phyloP scores from a whole-genome alignment of 2,329 filamentous ascomycete genomes.

The Cladosporium phlei region DNA sequence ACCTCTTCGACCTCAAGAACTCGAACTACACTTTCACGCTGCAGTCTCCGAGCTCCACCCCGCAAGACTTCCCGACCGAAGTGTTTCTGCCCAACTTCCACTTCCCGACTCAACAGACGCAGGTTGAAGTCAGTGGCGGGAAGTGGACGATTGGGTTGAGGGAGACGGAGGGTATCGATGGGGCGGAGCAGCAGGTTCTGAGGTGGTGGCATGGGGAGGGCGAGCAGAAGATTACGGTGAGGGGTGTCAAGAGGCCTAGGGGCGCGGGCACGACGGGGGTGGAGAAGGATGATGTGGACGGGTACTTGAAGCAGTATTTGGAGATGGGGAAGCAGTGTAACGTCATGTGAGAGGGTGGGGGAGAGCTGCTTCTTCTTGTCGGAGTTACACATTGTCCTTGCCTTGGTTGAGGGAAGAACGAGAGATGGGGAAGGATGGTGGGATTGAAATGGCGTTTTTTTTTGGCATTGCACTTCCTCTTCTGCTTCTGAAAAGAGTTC shows the following conservation, averaged over 20 bases:
- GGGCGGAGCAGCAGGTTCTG: constrained; percentile 64
- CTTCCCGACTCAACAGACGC: constrained; percentile 66
- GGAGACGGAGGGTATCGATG: constrained; percentile 61
- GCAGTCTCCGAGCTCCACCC: constrained; percentile 54
- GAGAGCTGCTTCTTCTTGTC: too few relatives aligned
- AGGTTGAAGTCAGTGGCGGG: constrained; percentile 73
- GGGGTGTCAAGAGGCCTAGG: constrained; percentile 62
- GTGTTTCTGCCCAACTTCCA: constrained; percentile 89
- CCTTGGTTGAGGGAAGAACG: too few relatives aligned
- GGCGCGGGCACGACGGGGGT: constrained; percentile 32
- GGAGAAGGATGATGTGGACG: constrained; percentile 62
- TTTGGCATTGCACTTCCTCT: too few relatives aligned
- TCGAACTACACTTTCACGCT: constrained; percentile 73
- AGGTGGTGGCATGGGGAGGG: constrained; percentile 92
- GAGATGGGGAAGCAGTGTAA: constrained; percentile 37
- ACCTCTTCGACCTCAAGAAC: constrained; percentile 76
- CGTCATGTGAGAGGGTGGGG: constrained; percentile 37
- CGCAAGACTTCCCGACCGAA: constrained; percentile 66
- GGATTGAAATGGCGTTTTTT: too few relatives aligned
- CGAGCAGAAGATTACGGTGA: constrained; percentile 72
- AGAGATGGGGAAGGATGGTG: too few relatives aligned
- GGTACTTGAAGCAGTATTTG: constrained; percentile 66
- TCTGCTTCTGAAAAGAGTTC: too few relatives aligned
- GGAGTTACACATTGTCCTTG: too few relatives aligned
- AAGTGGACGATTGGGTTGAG: constrained; percentile 82